Evolutionary conservation across 345 rosid species (phyloP).

Genomic region (Eucalyptus brandiana): DNA sequence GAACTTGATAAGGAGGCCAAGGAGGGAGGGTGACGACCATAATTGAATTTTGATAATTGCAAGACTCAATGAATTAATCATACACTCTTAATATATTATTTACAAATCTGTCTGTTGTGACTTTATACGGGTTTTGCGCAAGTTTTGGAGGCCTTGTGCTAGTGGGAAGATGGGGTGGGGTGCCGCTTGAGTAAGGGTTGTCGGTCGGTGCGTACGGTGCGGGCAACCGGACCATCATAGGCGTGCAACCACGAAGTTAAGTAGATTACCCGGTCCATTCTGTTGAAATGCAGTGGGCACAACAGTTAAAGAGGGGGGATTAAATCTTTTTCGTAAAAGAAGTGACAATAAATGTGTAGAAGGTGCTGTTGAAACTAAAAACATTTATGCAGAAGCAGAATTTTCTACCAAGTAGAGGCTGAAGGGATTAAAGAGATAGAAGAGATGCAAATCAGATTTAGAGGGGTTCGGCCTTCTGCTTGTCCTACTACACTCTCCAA

Average conservation of each 20-base stretch:
- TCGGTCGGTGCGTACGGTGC: background rate
- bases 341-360: background rate
- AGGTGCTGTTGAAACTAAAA: background rate
- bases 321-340: background rate
- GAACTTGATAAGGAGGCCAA: background rate
- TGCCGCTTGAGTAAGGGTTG: background rate
- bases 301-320: background rate
- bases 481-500: background rate
- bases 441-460: background rate
- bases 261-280: background rate
- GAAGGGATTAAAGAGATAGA: background rate
- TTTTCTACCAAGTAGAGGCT: background rate
- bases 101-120: background rate
- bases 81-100: background rate
- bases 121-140: background rate
- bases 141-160: background rate
- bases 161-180: background rate
- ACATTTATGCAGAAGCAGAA: background rate
- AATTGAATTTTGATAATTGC: background rate
- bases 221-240: background rate
- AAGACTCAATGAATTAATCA: background rate
- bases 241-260: background rate
- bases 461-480: background rate
- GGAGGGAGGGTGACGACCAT: background rate
- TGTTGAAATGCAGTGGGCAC: background rate